Evolutionary conservation across 352 stramenopile genomes (phyloP).

Genomic region (Pythium rishiriense): DNA sequence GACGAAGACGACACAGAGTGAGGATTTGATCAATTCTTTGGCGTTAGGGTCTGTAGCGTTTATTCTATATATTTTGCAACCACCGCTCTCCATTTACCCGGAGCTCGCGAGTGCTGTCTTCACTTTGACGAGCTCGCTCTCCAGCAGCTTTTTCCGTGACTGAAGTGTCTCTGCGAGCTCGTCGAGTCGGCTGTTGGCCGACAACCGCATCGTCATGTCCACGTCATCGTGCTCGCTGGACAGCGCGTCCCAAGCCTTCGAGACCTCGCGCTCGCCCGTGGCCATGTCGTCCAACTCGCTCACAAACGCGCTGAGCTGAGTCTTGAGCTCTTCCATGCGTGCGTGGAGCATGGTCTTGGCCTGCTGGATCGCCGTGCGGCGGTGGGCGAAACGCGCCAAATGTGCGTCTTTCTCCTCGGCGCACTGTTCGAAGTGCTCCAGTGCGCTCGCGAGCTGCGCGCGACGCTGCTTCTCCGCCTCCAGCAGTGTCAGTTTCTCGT

Average conservation of each 20-base stretch:
- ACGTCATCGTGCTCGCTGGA: slow-evolving; percentile 58
- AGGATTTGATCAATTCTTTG: background rate
- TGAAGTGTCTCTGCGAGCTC: slow-evolving; percentile 9
- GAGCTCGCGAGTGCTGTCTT: background rate
- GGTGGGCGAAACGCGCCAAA: slow-evolving; percentile 30
- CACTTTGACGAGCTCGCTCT: slow-evolving; percentile 4
- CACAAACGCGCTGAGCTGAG: slow-evolving; percentile 36
- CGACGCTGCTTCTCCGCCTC: slow-evolving; percentile 35
- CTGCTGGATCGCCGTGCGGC: slow-evolving; percentile 36
- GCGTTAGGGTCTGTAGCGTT: background rate
- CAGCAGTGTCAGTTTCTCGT: slow-evolving; percentile 39
- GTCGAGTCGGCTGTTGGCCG: slow-evolving; percentile 32
- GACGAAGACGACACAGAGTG: slow-evolving; percentile 16
- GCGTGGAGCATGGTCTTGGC: slow-evolving; percentile 47
- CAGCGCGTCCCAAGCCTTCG: slow-evolving; percentile 39
- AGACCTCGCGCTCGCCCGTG: slow-evolving; percentile 36
- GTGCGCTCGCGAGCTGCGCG: slow-evolving; percentile 33
- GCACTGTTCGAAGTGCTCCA: slow-evolving; percentile 40
- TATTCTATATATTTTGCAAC: background rate
- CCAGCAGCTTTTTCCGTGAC: slow-evolving; percentile 1
- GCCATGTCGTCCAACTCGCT: slow-evolving; percentile 56
- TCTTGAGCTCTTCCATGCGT: slow-evolving; percentile 64
- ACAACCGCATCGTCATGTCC: slow-evolving; percentile 67
- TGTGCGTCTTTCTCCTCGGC: slow-evolving; percentile 40
- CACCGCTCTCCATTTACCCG: background rate